phyloP scores from a whole-genome alignment of 2,329 filamentous ascomycete species.

The Sclerotinia spermophila region DNA sequence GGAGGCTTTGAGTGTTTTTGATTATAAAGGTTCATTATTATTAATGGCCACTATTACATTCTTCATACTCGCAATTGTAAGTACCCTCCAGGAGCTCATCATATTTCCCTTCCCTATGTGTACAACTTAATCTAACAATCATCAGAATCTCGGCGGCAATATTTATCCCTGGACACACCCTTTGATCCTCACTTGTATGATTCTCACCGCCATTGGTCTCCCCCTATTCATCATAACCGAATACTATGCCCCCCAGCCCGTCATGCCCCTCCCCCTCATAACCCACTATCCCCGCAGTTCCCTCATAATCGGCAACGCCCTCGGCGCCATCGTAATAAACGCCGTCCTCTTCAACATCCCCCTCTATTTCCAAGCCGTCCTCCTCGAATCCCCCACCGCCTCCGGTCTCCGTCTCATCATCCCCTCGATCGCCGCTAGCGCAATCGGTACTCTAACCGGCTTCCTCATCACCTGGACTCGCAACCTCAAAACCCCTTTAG shows the following conservation, averaged over 20 bases:
- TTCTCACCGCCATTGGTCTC: slow-evolving; percentile 46
- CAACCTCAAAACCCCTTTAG: slow-evolving; percentile 56
- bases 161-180: slow-evolving; percentile 60
- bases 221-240: slow-evolving; percentile 53
- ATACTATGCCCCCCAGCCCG: slow-evolving; percentile 48
- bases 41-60: slow-evolving; percentile 51
- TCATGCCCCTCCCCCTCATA: slow-evolving; percentile 58
- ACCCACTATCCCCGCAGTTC: slow-evolving; percentile 50
- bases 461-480: slow-evolving; percentile 59
- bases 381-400: slow-evolving; percentile 63
- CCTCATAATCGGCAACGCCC: slow-evolving; percentile 54
- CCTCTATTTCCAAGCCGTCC: slow-evolving; percentile 73
- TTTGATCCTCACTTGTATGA: slow-evolving; percentile 51
- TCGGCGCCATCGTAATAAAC: slow-evolving; percentile 51
- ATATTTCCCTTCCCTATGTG: not conserved
- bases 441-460: slow-evolving; percentile 54
- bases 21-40: slow-evolving; percentile 52
- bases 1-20: slow-evolving; percentile 54
- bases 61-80: slow-evolving; percentile 55
- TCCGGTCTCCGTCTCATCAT: slow-evolving; percentile 70
- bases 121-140: slow-evolving; percentile 10
- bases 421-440: slow-evolving; percentile 55
- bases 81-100: slow-evolving; percentile 27
- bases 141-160: slow-evolving; percentile 59
- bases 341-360: slow-evolving; percentile 62